Percentiles rank a stretch among this genome's conserved stretches.
Evolutionary conservation across 768 basidiomycete genomes (phyloP).

Genomic region (Xerocomus brunneocitrinus): DNA sequence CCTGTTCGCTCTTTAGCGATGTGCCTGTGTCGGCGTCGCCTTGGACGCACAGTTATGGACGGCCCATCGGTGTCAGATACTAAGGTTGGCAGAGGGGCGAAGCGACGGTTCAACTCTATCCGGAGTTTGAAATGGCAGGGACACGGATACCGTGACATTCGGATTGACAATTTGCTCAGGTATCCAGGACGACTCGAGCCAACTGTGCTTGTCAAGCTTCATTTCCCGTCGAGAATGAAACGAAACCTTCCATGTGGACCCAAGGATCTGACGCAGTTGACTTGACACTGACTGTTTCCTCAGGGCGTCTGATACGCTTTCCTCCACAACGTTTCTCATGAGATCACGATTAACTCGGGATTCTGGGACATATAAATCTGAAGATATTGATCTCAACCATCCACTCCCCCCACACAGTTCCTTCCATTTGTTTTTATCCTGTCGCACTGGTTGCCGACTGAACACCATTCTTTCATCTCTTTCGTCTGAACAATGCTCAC

Average conservation of each 20-base stretch:
- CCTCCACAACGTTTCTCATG: not conserved
- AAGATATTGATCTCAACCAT: not conserved
- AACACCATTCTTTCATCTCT: not conserved
- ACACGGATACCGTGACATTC: no score
- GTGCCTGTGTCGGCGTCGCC: no score
- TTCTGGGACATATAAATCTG: slow-evolving; percentile 6
- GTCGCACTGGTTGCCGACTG: slow-evolving; percentile 9
- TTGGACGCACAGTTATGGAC: no score
- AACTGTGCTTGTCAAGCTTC: not conserved
- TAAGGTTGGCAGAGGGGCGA: no score
- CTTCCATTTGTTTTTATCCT: not conserved
- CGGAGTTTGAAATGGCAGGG: no score
- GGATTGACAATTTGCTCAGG: not conserved
- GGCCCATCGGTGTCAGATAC: no score
- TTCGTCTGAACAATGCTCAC: not conserved
- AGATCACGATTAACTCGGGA: not conserved
- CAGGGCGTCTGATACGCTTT: not conserved
- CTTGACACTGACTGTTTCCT: not conserved
- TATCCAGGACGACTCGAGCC: not conserved
- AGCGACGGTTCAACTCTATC: no score
- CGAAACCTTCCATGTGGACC: not conserved
- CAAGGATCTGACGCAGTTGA: not conserved
- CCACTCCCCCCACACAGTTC: not conserved
- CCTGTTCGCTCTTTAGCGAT: no score
- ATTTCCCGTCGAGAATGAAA: not conserved